Base-by-base conservation (phyloP, 2,329 filamentous ascomycete species). In the Cryphonectria nitschkei region DNA sequence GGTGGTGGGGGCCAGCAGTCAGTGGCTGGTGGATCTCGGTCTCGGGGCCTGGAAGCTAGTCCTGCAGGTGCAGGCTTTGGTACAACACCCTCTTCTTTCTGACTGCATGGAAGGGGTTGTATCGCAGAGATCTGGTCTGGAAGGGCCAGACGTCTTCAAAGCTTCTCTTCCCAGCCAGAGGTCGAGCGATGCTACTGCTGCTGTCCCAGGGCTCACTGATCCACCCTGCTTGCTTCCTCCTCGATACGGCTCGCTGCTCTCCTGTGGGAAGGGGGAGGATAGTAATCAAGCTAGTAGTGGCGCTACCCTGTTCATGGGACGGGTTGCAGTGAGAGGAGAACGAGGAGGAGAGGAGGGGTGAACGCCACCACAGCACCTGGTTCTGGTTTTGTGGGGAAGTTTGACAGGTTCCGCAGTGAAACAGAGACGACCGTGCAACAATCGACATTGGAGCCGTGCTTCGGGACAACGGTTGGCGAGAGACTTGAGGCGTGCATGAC, bases 371-470 rank as follows among this genome's bases (percentile, higher is more conserved):
- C n/a, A 29, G 61, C 39, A 39, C 14, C 65, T 56, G 68, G 46
- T 34, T 68, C 41, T 58, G 50, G 39, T 67, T 39, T 60, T 68
- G 70, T 69, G 70, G 70, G 68, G 68, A 70, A 65, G 41, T 63
- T 52, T 70, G 56, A 65, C 60, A 70, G 41, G 9, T n/a, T 32
- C 41, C 70, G 68, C 56, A 19, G 68, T 70, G 68, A 37, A 66
- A 70, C 68, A 58, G 43, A 54, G 67, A 34, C 58, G 54, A 26
- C n/a, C 34, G 41, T 70, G 67, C 54, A 34, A 34, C 43, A 19
- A n/a, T 50, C 46, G 8, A n/a, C 19, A 43, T 5, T 39, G 34
- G n/a, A n/a, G 43, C 9, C 7, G 61, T 63, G 63, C 63, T 54
- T 52, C 32, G 64, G 29, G 46, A 26, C 46, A 61, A 39, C 34